Evolutionary conservation across 148 eudicot species (phyloP), one percentile per base, ranked within the genome.

Genomic region (Vaccinium vitisidaea): DNA sequence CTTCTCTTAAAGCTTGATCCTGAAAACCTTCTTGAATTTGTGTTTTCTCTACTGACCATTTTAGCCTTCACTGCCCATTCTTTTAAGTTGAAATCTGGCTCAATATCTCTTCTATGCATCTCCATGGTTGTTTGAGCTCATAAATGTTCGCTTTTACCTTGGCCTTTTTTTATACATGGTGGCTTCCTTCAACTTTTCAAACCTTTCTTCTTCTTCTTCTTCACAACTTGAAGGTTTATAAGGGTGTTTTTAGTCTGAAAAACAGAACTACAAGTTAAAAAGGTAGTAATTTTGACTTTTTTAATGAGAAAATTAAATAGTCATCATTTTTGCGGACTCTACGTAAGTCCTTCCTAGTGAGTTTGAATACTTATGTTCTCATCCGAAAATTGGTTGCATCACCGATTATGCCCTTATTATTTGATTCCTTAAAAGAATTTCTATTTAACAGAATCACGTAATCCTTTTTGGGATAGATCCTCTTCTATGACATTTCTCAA

Each of bases 1-100:
- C 93, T 84, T n/a, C 75, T 92, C 75, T 85, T 88, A 12, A 96
- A 83, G 79, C 90, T 89, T 0, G 99, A 95, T 4, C 94, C 93
- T 2, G 99, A 96, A 76, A 89, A 92, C 84, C 99, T 91, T 82
- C 99, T 92, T 11, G 98, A 93, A 15, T n/a, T 83, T 21, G 91
- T 88, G 79, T 92, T 93, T 49, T 92, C 99, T 21, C 92, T 87
- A 85, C 93, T 93, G 58, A 91, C 80, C 80, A 93, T 86, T 77
- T 92, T 86, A 43, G 94, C 92, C 87, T 89, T 92, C 76, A 93
- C 84, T 46, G 84, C 89, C 98, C 99, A 96, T 88, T 96, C 98
- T 87, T 84, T 88, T 11, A 93, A 84, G 77, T 89, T 86, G 84
- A 88, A 90, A 71, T 94, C 95, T 46, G 86, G 77, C 63, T 91